Conservation (phyloP, 768 basidiomycete species). For the Artomyces pyxidatus region DNA sequence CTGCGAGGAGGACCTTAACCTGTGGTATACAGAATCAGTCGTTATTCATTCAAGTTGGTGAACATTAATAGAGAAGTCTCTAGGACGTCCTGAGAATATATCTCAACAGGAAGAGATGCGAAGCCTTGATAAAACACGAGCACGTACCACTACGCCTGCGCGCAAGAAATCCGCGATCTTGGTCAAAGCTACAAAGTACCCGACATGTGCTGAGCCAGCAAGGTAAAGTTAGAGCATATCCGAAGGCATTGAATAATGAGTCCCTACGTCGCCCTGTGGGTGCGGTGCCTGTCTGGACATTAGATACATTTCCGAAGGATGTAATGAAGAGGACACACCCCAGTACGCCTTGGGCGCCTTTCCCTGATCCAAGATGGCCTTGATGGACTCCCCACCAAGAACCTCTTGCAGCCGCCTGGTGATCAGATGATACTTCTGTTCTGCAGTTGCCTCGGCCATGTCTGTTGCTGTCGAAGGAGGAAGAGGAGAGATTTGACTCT, state of each 20-base stretch:
- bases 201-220: constrained; percentile 71
- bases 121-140: constrained; percentile 14
- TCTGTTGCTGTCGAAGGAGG: neutral
- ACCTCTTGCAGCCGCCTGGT: constrained; percentile 83
- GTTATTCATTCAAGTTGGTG: neutral
- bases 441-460: constrained; percentile 11
- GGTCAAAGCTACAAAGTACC: constrained; percentile 89
- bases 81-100: neutral
- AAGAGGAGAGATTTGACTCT: neutral
- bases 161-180: constrained; percentile 96
- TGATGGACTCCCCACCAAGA: constrained; percentile 78
- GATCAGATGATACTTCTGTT: constrained; percentile 68
- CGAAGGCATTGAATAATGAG: constrained; percentile 24
- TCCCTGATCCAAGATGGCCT: constrained; percentile 70
- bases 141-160: constrained; percentile 76
- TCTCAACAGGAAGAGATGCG: constrained; percentile 39
- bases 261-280: constrained; percentile 91
- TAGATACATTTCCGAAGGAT: too few relatives aligned
- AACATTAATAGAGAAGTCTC: neutral
- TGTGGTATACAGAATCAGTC: neutral
- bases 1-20: constrained; percentile 28
- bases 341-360: constrained; percentile 82
- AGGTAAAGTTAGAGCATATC: neutral
- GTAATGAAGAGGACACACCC: constrained; percentile 61
- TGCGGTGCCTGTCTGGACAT: constrained; percentile 59